Conservation (phyloP, 1,284 basidiomycete genomes). For the Paramarasmius palmivorus region DNA sequence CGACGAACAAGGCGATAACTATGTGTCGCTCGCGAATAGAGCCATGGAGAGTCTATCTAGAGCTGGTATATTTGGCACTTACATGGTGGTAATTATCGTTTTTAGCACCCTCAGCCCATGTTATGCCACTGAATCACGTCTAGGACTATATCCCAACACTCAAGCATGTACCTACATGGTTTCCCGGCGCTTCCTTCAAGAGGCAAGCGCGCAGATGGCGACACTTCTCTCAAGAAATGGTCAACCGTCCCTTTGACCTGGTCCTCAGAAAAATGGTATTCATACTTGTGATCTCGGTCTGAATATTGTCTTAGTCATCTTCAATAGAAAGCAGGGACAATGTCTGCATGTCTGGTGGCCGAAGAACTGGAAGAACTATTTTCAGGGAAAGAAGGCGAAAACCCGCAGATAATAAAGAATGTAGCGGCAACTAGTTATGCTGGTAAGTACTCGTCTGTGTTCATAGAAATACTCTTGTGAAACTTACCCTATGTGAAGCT, state of each 20-base stretch:
- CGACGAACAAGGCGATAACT: slow-evolving; percentile 39
- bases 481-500: slow-evolving; percentile 18
- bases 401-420: slow-evolving; percentile 38
- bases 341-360: slow-evolving; percentile 34
- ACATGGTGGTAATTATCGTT: slow-evolving; percentile 35
- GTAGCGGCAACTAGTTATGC: slow-evolving; percentile 44
- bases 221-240: slow-evolving; percentile 34
- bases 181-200: slow-evolving; percentile 39
- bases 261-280: slow-evolving; percentile 35
- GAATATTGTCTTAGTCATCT: neutral
- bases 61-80: slow-evolving; percentile 42
- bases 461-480: no score
- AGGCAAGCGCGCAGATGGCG: slow-evolving; percentile 40
- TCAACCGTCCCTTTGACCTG: slow-evolving; percentile 40
- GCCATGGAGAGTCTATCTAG: slow-evolving; percentile 34
- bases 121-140: slow-evolving; percentile 5
- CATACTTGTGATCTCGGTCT: neutral
- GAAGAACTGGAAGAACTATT: slow-evolving; percentile 35
- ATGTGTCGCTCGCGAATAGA: slow-evolving; percentile 42
- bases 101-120: slow-evolving; percentile 14
- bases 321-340: slow-evolving; percentile 27
- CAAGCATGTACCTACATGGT: slow-evolving; percentile 37
- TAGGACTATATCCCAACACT: slow-evolving; percentile 38
- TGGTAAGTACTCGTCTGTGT: no score
- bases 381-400: slow-evolving; percentile 22